Base-by-base conservation (phyloP, 2,329 filamentous ascomycete species). In the Aspergillus sp. region DNA sequence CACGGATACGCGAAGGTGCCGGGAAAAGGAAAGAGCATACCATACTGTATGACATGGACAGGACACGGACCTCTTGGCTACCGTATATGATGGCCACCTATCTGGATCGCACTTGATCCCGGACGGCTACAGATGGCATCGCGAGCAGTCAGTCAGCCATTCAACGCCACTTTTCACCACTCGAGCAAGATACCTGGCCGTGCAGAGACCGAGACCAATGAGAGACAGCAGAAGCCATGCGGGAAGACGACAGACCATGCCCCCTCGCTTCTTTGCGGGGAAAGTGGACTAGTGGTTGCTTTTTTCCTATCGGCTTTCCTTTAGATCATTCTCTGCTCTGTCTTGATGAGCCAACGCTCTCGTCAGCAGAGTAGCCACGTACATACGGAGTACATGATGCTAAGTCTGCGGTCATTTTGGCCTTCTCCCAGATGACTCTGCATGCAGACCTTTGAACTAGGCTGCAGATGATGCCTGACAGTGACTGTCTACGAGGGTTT, bases 211-310 rank as follows among this genome's bases (percentile, higher is more conserved):
- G 14, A 38, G 14, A 42, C 16, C 11, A 42, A 20, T 17, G 3
- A 42, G 17, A 16, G 10, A 21, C 5, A 17, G 5, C 3, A 5
- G 17, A 17, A 4, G 10, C 5, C 43, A 53, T 45, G 40, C 31
- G 46, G 45, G 47, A 49, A 16, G 40, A 42, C 16, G 19, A 5
- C 14, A 6, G 40, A 42, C 19, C n/a, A 42, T 17, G 16, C 40
- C 40, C 40, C 40, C 40, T 42, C 40, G 40, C 40, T 42, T 53
- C 50, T 49, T 50, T 61, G 60, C 58, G 60, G 59, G 59, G 58
- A 52, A 60, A 57, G 31, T 41, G 45, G 46, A 50, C 20, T 36
- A n/a, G 45, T 48, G 50, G 41, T 32, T 50, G 20, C 7, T 17
- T 21, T 42, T 42, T 42, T 42, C 40, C 40, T 42, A 29, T 29